phyloP scores from a whole-genome alignment of 2,329 filamentous ascomycete genomes.

The Ilyonectria destructans region DNA sequence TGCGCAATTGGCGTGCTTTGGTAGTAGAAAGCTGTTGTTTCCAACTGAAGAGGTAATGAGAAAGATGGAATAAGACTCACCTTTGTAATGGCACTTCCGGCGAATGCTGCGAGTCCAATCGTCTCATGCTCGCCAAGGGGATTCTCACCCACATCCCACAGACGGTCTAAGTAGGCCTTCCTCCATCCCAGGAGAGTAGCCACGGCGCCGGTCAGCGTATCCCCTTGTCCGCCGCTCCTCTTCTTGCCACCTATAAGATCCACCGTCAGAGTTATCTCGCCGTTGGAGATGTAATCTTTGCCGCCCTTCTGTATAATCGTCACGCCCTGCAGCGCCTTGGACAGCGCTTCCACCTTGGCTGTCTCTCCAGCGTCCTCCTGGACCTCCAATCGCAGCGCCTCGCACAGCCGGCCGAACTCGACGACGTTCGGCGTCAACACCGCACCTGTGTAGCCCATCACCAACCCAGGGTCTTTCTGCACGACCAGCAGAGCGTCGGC shows the following conservation, averaged over 20 bases:
- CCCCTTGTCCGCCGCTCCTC: slow-evolving; percentile 93
- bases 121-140: slow-evolving; percentile 70
- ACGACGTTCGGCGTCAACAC: slow-evolving; percentile 96
- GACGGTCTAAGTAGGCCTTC: slow-evolving; percentile 84
- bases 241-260: slow-evolving; percentile 89
- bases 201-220: slow-evolving; percentile 91
- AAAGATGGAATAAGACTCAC: slow-evolving; percentile 62
- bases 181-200: slow-evolving; percentile 93
- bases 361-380: slow-evolving; percentile 56
- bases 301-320: slow-evolving; percentile 92
- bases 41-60: neutral
- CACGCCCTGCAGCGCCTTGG: slow-evolving; percentile 86
- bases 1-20: neutral
- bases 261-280: slow-evolving; percentile 80
- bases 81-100: slow-evolving; percentile 88
- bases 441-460: slow-evolving; percentile 86
- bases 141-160: slow-evolving; percentile 77
- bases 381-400: slow-evolving; percentile 79
- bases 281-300: slow-evolving; percentile 88
- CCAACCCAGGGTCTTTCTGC: slow-evolving; percentile 81
- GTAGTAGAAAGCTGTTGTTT: neutral
- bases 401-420: slow-evolving; percentile 88
- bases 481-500: slow-evolving; percentile 90
- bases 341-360: slow-evolving; percentile 75
- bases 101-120: slow-evolving; percentile 86